Percentiles rank a stretch among this genome's conserved stretches.
phyloP scores from a whole-genome alignment of 2,329 filamentous ascomycete species.

The Aspergillus persii region DNA sequence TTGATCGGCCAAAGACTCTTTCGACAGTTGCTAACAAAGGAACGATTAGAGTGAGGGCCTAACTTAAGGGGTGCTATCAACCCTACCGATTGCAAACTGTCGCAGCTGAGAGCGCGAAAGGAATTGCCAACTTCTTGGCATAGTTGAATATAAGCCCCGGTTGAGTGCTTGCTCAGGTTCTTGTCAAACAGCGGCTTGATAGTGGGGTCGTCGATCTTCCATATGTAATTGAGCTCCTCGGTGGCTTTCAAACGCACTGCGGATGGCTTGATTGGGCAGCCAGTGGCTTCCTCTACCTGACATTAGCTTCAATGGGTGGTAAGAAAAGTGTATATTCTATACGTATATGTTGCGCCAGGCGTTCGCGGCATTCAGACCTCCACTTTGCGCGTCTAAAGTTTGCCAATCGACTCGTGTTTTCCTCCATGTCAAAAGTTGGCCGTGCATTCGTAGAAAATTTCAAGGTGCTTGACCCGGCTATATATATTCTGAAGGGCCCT shows the following conservation, averaged over 20 bases:
- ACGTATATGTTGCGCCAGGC: conserved; percentile 7
- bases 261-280: conserved; percentile 7
- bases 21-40: background rate
- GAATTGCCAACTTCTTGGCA: conserved; percentile 9
- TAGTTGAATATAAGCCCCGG: conserved; percentile 26
- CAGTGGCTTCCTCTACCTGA: conserved; percentile 1
- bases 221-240: conserved; percentile 9
- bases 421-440: background rate
- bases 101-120: conserved; percentile 4
- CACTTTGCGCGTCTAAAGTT: conserved; percentile 3
- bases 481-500: too few species aligned
- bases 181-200: conserved; percentile 9
- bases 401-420: background rate
- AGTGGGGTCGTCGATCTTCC: conserved; percentile 10
- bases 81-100: background rate
- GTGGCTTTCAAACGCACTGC: conserved; percentile 10
- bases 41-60: background rate
- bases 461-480: too few species aligned
- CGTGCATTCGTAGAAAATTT: background rate
- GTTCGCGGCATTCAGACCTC: conserved; percentile 2
- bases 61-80: too few species aligned
- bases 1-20: background rate
- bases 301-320: too few species aligned
- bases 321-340: background rate
- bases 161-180: conserved; percentile 14